These are phyloP conservation scores for Vitis amurensis DNA, from an alignment of 164 flowering plant species.

Conservation along the genomic window DNA sequence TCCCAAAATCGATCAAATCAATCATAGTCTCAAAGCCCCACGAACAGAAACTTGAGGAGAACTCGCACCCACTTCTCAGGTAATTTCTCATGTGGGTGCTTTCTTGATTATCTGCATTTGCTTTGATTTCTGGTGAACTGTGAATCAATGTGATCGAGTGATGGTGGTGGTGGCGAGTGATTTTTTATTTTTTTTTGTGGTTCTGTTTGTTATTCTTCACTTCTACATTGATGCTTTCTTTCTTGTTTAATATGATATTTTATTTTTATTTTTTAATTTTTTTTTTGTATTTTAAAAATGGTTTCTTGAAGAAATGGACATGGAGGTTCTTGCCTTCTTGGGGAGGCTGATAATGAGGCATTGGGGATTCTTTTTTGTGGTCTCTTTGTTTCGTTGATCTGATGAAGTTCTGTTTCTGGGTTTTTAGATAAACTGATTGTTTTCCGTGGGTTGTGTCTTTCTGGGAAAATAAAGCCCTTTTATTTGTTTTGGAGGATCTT, in stretches of 20 bases:
- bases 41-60: background rate
- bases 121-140: too few species aligned
- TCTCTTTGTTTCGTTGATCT: background rate
- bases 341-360: too few species aligned
- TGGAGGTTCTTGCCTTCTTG: background rate
- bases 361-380: too few species aligned
- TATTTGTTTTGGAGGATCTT: too few species aligned
- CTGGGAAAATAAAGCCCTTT: too few species aligned
- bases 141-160: too few species aligned
- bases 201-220: background rate
- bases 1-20: conserved; percentile 14
- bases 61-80: conserved; percentile 1
- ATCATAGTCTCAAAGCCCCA: conserved; percentile 6
- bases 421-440: conserved; percentile 2
- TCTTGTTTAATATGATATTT: background rate
- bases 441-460: background rate
- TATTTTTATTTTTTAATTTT: background rate
- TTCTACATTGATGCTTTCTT: background rate
- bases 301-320: conserved; percentile 9
- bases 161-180: too few species aligned
- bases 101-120: background rate
- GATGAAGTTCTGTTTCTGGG: background rate
- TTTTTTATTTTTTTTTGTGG: too few species aligned
- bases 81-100: conserved; percentile 18
- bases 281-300: background rate